Evolutionary conservation across 768 basidiomycete species (phyloP).

Genomic region (Xerocomellus amylosporus): DNA sequence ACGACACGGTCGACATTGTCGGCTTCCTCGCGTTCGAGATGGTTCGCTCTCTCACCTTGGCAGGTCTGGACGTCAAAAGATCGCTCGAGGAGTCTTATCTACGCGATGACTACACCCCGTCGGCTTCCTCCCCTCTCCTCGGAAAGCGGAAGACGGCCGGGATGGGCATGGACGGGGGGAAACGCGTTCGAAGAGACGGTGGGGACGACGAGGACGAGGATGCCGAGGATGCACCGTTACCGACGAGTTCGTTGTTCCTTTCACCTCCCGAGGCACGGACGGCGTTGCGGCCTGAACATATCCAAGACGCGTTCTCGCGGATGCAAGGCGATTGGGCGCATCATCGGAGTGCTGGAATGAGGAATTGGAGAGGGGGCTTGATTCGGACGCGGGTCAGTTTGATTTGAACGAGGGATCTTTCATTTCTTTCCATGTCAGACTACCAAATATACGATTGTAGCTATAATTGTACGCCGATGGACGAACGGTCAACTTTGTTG

Average conservation of each 20-base stretch:
- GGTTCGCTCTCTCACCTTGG: conserved; percentile 89
- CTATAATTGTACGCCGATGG: not conserved
- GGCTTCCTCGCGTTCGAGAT: conserved; percentile 97
- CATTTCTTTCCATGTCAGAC: not conserved
- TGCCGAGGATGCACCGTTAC: conserved; percentile 61
- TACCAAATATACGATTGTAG: not conserved
- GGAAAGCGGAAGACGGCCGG: conserved; percentile 66
- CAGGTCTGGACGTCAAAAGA: conserved; percentile 81
- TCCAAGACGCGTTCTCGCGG: conserved; percentile 85
- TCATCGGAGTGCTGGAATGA: conserved; percentile 78
- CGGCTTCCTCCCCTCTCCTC: conserved; percentile 49
- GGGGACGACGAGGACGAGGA: conserved; percentile 53
- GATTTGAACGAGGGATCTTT: conserved; percentile 41
- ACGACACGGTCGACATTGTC: conserved; percentile 94
- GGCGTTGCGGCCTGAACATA: conserved; percentile 77
- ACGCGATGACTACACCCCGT: conserved; percentile 55
- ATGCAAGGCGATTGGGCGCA: conserved; percentile 89
- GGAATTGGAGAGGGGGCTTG: conserved; percentile 86
- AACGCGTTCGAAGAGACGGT: conserved; percentile 50
- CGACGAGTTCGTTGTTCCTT: conserved; percentile 72
- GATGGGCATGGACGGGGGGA: conserved; percentile 41
- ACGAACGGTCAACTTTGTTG: too few relatives aligned
- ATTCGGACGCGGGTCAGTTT: conserved; percentile 76
- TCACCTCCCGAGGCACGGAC: conserved; percentile 80
- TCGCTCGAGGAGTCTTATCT: conserved; percentile 70